Evolutionary conservation across 345 rosid genomes (phyloP), one percentile per base, ranked within the genome.

Genomic region (Pistacia atlantica): DNA sequence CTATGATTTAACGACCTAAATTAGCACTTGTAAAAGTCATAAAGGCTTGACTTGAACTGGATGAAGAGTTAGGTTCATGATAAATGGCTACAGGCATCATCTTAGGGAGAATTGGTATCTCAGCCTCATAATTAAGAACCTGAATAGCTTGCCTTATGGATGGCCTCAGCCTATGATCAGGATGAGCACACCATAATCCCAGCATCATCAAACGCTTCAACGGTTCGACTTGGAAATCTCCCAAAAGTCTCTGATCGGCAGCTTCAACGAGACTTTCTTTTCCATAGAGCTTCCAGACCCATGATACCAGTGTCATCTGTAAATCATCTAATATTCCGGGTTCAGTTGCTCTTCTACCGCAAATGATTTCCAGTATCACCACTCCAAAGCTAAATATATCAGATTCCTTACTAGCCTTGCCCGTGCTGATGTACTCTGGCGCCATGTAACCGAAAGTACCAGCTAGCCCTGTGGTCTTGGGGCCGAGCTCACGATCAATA

Each of bases 371-470:
- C 0, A 89, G 57, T 12, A 74, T 60, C 11, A 85, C 88, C 11
- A 88, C 81, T 18, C 90, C 90, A 38, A 86, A 88, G 35, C 87
- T 88, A 18, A 74, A 88, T 3, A 82, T 84, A 58, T 85, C 87
- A 1, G 87, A 80, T 61, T 86, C 86, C 54, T 87, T 90, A 63
- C 89, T 85, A 1, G 91, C 83, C 46, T 82, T 82, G 3, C 90
- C 85, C 8, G 89, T 87, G 69, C 74, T 79, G 35, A 86, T 16
- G 31, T 84, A 92, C 54, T 92, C 90, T 0, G 85, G 92, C 17
- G 92, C 83, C 78, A 90, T 11, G 79, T 90, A 86, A 0, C 89
- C 90, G 0, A 86, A 76, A 0, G 92, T 92, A 11, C 87, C 89
- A 0, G 87, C 97, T 59, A 86, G 16, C 56, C 84, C 82, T 0